Evolutionary conservation across 148 eudicot species (phyloP).

Genomic region (Camellia granthamiana): DNA sequence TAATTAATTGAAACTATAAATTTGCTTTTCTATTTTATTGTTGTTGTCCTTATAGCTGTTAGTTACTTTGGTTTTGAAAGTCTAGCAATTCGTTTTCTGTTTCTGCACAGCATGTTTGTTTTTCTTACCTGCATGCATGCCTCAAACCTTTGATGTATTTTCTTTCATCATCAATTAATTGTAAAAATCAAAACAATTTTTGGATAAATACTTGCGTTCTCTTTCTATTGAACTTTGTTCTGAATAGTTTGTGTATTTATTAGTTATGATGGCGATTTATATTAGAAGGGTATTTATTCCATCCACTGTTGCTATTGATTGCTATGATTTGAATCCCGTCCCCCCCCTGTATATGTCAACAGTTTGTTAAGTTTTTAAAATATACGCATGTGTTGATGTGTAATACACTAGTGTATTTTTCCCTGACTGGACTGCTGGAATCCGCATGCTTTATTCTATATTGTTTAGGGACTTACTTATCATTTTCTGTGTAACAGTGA

Average conservation of each 20-base stretch:
- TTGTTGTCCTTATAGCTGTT: background rate
- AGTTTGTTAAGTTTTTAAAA: background rate
- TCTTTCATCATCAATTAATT: too few species aligned
- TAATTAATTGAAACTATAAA: background rate
- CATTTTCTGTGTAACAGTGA: constrained; percentile 56
- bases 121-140: too few species aligned
- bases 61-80: too few species aligned
- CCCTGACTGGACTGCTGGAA: background rate
- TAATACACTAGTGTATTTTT: background rate
- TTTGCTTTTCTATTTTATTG: background rate
- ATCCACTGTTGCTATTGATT: constrained; percentile 3
- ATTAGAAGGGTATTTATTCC: too few species aligned
- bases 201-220: too few species aligned
- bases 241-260: too few species aligned
- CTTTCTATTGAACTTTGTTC: too few species aligned
- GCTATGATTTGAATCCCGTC: constrained; percentile 1
- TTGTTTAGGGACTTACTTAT: constrained; percentile 1
- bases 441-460: background rate
- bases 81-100: too few species aligned
- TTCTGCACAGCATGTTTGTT: too few species aligned
- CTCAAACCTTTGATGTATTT: too few species aligned
- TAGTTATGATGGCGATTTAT: too few species aligned
- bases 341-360: background rate
- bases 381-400: background rate
- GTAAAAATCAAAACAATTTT: too few species aligned